A percentile compares a stretch with the other conserved stretches of the same genome.
These are phyloP conservation scores for Plasmodium relictum DNA, from an alignment of 169 alveolate species.

Conservation along the genomic window DNA sequence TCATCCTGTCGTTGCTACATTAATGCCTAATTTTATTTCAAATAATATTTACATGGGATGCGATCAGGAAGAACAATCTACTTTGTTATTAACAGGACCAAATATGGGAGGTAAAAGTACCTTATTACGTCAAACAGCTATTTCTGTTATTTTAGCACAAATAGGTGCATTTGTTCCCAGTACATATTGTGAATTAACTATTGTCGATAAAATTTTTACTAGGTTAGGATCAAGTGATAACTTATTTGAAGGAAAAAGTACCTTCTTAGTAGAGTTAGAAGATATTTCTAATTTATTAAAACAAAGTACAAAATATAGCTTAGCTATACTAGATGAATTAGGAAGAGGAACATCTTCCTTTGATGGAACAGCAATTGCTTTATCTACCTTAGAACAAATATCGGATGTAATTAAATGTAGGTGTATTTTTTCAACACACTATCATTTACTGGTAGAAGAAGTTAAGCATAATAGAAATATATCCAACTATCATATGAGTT, in stretches of 20 bases:
- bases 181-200: conserved; percentile 88
- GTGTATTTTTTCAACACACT: conserved; percentile 97
- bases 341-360: conserved; percentile 99
- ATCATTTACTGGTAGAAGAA: conserved; percentile 89
- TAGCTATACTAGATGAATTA: conserved; percentile 97
- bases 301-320: conserved; percentile 90
- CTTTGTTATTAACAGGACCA: conserved; percentile 98
- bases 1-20: conserved; percentile 87
- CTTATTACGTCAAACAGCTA: conserved; percentile 95
- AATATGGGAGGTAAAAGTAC: conserved; percentile 99
- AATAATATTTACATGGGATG: conserved; percentile 84
- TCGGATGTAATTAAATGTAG: conserved; percentile 90
- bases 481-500: conserved; percentile 91
- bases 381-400: conserved; percentile 93
- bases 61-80: conserved; percentile 36
- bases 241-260: conserved; percentile 97
- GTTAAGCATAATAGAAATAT: conserved; percentile 78
- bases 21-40: conserved; percentile 87
- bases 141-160: conserved; percentile 97
- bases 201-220: conserved; percentile 98
- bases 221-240: conserved; percentile 99
- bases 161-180: conserved; percentile 99
- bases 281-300: conserved; percentile 92
- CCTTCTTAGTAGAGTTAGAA: conserved; percentile 98
- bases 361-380: conserved; percentile 99